Evolutionary conservation across 1,284 basidiomycete species (phyloP), one percentile per base, ranked within the genome.

Genomic region (Wolfiporia cocos): DNA sequence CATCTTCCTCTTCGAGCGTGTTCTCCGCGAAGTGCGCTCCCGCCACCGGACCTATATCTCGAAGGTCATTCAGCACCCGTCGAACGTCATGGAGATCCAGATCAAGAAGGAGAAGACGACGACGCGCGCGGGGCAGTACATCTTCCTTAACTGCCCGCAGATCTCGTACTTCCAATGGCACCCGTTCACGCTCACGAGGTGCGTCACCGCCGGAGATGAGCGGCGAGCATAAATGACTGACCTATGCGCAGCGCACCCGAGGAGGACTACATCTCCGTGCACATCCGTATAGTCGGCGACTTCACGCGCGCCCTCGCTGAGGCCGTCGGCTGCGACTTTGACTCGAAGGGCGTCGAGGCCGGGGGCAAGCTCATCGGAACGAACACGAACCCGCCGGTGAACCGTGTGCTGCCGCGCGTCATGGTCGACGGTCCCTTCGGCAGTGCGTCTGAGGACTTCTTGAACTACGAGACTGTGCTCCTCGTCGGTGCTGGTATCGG

Each of bases 81-180:
- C 85, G 34, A 86, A 85, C 50, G 91, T 94, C 49, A 74, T 92
- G 67, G 91, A 94, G 63, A 68, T 95, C 20, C 92, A 93, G 64
- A 92, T 94, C 72, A 93, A 92, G 71, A 94, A 93, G 66, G 91
- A 93, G 56, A 86, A 84, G 64, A 89, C 79, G 0, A 81, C 68
- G 2, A 80, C 76, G 22, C 74, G 81, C 17, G 88, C 90, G 2
- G 90, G 90, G 15, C 85, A 92, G 62, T 93, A 93, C 64, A 89
- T 94, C 60, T 92, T 92, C 70, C 62, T 94, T 37, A 79, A 67
- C 48, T 87, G 88, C 65, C 92, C 92, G 5, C 87, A 89, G 61
- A 70, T 94, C 29, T 90, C 86, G 9, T 92, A 90, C 69, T 93
- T 86, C 74, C 90, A 94, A 59, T 95, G 91, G 86, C 90, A 94